Conservation (phyloP, 495 filamentous ascomycete species). For the Lasiosphaeria ovina region DNA sequence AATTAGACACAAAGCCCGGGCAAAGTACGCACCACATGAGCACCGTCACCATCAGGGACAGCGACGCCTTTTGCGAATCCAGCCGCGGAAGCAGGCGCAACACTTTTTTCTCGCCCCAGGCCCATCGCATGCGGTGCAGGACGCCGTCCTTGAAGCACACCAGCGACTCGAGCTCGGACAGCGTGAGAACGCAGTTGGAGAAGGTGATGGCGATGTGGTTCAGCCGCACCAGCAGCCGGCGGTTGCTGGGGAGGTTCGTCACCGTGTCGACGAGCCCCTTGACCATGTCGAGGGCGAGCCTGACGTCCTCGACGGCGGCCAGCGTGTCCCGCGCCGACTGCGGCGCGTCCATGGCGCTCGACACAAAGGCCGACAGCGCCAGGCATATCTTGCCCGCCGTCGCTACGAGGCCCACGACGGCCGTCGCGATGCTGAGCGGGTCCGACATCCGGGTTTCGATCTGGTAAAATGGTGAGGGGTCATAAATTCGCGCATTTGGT, state of each 20-base stretch:
- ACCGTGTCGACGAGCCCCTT: slow-evolving; percentile 3
- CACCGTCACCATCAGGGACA: slow-evolving; percentile 10
- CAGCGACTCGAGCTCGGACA: slow-evolving; percentile 5
- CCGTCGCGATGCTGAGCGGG: slow-evolving; percentile 12
- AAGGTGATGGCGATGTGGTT: slow-evolving; percentile 12
- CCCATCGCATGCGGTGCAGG: slow-evolving; percentile 8
- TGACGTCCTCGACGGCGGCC: slow-evolving; percentile 2
- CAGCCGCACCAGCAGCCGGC: slow-evolving; percentile 4
- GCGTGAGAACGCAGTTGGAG: slow-evolving; percentile 2
- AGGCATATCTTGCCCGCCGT: slow-evolving; percentile 8
- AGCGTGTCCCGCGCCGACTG: slow-evolving; percentile 5
- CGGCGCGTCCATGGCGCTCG: slow-evolving; percentile 4
- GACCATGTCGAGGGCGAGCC: slow-evolving; percentile 2
- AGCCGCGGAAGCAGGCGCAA: slow-evolving; percentile 7
- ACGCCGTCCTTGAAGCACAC: slow-evolving; percentile 4
- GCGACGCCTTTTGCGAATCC: slow-evolving; percentile 2
- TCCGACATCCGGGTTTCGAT: slow-evolving; percentile 6
- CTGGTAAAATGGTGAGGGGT: no score
- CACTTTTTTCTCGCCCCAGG: slow-evolving; percentile 5
- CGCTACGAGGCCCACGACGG: slow-evolving; percentile 5
- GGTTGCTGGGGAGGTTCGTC: neutral
- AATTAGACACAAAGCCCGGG: neutral
- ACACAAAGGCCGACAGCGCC: slow-evolving; percentile 1
- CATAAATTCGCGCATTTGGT: no score
- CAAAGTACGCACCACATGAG: slow-evolving; percentile 4